phyloP scores from a whole-genome alignment of 176 grass and related monocot genomes.

The Carex kokanica region DNA sequence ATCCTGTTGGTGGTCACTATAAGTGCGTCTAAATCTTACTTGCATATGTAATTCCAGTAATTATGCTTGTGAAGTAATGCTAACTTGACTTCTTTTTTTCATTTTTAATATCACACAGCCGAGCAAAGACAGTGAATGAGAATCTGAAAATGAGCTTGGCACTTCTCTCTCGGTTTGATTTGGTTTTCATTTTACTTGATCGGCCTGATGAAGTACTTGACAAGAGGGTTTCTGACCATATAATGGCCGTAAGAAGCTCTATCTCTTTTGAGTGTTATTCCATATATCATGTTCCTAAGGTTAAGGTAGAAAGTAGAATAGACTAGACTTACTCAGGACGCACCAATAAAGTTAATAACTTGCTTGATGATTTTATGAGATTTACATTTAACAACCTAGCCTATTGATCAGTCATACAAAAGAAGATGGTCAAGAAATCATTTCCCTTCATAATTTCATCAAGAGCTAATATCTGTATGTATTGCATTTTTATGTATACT shows the following conservation, averaged over 20 bases:
- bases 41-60: constrained; percentile 13
- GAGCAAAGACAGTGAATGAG: constrained; percentile 89
- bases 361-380: neutral
- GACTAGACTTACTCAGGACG: neutral
- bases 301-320: neutral
- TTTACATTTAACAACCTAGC: neutral
- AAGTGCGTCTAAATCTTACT: constrained; percentile 64
- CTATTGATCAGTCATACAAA: neutral
- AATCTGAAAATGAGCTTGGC: constrained; percentile 85
- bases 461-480: neutral
- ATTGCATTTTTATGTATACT: constrained; percentile 13
- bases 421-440: neutral
- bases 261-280: neutral
- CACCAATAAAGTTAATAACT: neutral
- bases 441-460: neutral
- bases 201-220: constrained; percentile 71
- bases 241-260: constrained; percentile 63
- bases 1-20: constrained; percentile 96
- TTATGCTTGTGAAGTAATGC: neutral
- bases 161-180: constrained; percentile 87
- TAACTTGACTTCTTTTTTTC: neutral
- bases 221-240: constrained; percentile 83
- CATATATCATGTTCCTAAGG: neutral
- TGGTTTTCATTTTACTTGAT: constrained; percentile 92
- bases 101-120: constrained; percentile 43